Conservation (phyloP, 2,329 filamentous ascomycete genomes). For the Ceratocystis smalleyi region DNA sequence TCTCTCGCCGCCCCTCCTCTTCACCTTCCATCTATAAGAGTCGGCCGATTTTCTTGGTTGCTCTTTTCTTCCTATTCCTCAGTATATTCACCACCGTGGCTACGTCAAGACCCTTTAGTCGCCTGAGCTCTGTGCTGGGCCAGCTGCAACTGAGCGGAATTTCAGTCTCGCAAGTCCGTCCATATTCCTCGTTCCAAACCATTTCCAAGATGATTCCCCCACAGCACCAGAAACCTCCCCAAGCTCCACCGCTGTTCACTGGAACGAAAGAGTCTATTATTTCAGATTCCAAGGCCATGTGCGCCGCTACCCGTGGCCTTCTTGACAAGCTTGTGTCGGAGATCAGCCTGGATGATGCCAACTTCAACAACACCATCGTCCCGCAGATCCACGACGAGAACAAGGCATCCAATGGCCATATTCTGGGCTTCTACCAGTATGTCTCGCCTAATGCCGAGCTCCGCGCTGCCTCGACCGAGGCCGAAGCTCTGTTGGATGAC, state of each 20-base stretch:
- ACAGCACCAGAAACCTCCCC: slow-evolving; percentile 58
- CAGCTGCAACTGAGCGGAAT: slow-evolving; percentile 33
- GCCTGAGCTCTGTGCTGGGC: slow-evolving; percentile 42
- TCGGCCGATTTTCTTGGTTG: slow-evolving; percentile 20
- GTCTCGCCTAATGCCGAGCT: slow-evolving; percentile 54
- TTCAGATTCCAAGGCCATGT: slow-evolving; percentile 49
- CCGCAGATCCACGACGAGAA: slow-evolving; percentile 66
- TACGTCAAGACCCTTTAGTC: slow-evolving; percentile 41
- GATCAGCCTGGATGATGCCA: slow-evolving; percentile 37
- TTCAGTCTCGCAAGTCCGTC: slow-evolving; percentile 21
- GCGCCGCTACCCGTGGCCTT: slow-evolving; percentile 44
- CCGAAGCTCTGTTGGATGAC: slow-evolving; percentile 60
- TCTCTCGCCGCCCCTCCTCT: slow-evolving; percentile 6
- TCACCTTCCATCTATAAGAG: slow-evolving; percentile 8
- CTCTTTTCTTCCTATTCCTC: slow-evolving; percentile 42
- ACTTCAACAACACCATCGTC: slow-evolving; percentile 39
- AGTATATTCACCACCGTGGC: slow-evolving; percentile 49
- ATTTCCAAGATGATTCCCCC: slow-evolving; percentile 40
- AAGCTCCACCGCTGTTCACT: slow-evolving; percentile 62
- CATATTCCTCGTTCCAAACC: slow-evolving; percentile 15
- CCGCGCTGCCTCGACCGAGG: slow-evolving; percentile 60
- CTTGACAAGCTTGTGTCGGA: slow-evolving; percentile 53
- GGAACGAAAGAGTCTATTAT: slow-evolving; percentile 56
- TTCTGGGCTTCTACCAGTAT: slow-evolving; percentile 67
- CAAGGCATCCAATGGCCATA: slow-evolving; percentile 40